Percentiles rank a stretch among this genome's conserved stretches.
phyloP scores from a whole-genome alignment of 1,284 basidiomycete genomes.

The Trametes pubescens region DNA sequence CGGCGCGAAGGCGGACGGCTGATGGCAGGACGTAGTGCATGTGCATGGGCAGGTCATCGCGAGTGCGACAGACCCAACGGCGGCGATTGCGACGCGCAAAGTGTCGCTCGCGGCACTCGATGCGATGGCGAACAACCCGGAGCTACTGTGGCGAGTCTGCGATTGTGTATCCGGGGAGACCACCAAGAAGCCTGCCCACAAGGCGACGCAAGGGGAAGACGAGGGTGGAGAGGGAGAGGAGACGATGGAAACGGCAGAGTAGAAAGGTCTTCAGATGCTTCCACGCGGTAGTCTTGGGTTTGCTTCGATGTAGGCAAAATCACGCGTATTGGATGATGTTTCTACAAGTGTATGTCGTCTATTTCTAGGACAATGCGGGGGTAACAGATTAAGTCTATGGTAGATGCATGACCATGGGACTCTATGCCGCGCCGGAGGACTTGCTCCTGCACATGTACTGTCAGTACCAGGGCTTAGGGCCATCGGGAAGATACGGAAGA shows the following conservation, averaged over 20 bases:
- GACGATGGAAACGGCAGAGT: slow-evolving; percentile 23
- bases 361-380: slow-evolving; percentile 20
- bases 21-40: slow-evolving; percentile 52
- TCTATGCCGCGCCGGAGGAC: slow-evolving; percentile 33
- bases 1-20: not conserved
- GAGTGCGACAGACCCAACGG: slow-evolving; percentile 58
- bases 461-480: not conserved
- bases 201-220: slow-evolving; percentile 21
- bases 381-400: slow-evolving; percentile 33
- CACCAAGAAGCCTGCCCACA: slow-evolving; percentile 47
- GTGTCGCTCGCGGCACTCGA: slow-evolving; percentile 70
- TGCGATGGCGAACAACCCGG: slow-evolving; percentile 67
- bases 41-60: slow-evolving; percentile 71
- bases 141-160: slow-evolving; percentile 67
- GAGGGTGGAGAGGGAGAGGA: slow-evolving; percentile 28
- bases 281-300: not conserved
- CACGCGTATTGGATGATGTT: not conserved
- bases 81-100: slow-evolving; percentile 60
- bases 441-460: slow-evolving; percentile 28
- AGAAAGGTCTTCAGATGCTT: no score
- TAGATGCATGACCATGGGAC: slow-evolving; percentile 17
- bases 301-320: not conserved
- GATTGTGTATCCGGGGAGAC: slow-evolving; percentile 55
- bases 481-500: slow-evolving; percentile 27
- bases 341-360: slow-evolving; percentile 18